Percentiles rank a stretch among this genome's conserved stretches.
These are phyloP conservation scores for Daldinia childiae DNA, from an alignment of 495 filamentous ascomycete species.

Conservation along the genomic window DNA sequence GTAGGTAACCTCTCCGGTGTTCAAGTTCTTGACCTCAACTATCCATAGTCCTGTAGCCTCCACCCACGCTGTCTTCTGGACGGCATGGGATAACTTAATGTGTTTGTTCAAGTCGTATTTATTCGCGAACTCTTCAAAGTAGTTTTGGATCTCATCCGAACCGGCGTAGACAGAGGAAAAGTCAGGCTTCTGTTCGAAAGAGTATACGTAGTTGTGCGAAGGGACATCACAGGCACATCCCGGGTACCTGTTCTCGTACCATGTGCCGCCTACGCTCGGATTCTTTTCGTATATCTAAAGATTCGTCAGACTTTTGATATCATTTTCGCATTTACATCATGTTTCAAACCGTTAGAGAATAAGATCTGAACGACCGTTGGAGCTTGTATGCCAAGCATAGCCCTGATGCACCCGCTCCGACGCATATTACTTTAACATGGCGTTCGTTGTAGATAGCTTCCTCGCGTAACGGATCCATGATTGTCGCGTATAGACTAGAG, in stretches of 20 bases:
- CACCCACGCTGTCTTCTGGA: slow-evolving; percentile 54
- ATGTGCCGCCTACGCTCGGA: slow-evolving; percentile 51
- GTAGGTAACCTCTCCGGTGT: neutral
- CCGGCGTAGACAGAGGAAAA: slow-evolving; percentile 58
- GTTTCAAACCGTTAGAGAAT: neutral
- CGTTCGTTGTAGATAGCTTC: neutral
- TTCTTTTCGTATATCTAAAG: slow-evolving; percentile 36
- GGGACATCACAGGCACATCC: slow-evolving; percentile 49
- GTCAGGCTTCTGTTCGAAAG: slow-evolving; percentile 61
- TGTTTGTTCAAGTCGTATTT: slow-evolving; percentile 57
- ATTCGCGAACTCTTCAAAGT: slow-evolving; percentile 54
- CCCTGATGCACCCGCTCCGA: neutral
- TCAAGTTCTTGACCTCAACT: neutral
- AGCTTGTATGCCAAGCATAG: neutral
- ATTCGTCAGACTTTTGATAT: neutral
- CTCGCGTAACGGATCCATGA: neutral
- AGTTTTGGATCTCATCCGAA: slow-evolving; percentile 56
- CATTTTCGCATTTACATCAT: neutral
- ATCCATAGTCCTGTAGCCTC: slow-evolving; percentile 53
- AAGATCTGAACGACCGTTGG: neutral
- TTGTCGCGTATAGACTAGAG: neutral
- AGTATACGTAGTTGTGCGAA: slow-evolving; percentile 58
- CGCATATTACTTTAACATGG: neutral
- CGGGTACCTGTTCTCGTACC: slow-evolving; percentile 54
- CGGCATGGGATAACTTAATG: slow-evolving; percentile 53